Evolutionary conservation across 1,284 basidiomycete genomes (phyloP), one percentile per base, ranked within the genome.

Genomic region (Schizopora paradoxa): DNA sequence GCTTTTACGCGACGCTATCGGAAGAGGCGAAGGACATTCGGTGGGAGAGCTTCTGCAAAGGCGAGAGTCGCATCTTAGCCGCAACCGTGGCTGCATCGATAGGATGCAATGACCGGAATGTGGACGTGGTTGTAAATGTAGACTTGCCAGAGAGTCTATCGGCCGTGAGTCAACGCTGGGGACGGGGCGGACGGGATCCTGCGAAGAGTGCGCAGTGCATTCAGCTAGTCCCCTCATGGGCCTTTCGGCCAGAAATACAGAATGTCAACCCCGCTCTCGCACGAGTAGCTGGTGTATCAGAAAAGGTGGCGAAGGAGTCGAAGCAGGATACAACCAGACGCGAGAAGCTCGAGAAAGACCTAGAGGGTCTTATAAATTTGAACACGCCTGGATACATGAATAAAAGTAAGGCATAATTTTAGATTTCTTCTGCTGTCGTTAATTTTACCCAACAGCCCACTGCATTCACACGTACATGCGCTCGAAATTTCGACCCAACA

Each of bases 51-150:
- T 57, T 57, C 28, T 8, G 14, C 3, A 36, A 32, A 1, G 55
- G 54, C 4, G 25, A 43, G 8, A 50, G 51, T 26, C 51, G 49
- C 7, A 56, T 56, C 14, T 32, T 57, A 23, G 52, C 49, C 16
- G 49, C 54, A 3, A 57, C 54, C 1, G 56, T 56, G 33, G 56
- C 55, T 1, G 56, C 55, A 2, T 54, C 55, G 16, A 58, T 58
- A 54, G 56, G 56, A 6, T 56, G 55, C 36, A 56, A 56, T 31
- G 52, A 51, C 2, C 44, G 47, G 3, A 49, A 57, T 36, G 51
- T 58, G 14, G 29, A 52, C 10, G 48, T 51, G 31, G 47, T 48
- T 3, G 49, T 53, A 2, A 45, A 56, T 2, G 52, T 57, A 31
- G 51, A 45, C 21, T 46, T 51, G 14, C 34, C 48, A 6, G 41